These are phyloP conservation scores for Phytophthora cajani DNA, from an alignment of 352 stramenopile genomes.

Conservation along the genomic window DNA sequence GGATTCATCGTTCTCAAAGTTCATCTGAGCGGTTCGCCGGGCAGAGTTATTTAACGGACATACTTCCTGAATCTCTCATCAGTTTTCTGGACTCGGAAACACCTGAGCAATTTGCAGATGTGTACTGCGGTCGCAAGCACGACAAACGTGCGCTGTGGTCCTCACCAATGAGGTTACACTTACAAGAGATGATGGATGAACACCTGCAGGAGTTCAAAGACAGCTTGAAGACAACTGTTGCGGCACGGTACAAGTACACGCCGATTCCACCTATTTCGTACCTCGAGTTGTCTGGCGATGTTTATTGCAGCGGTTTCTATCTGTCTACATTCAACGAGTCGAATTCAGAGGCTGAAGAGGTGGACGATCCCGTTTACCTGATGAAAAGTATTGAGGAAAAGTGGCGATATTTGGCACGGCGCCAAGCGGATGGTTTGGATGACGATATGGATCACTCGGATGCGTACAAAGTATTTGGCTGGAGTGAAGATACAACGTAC, in stretches of 20 bases:
- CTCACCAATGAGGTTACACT: constrained; percentile 66
- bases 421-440: constrained; percentile 51
- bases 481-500: constrained; percentile 53
- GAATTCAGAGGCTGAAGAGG: constrained; percentile 58
- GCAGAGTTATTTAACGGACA: constrained; percentile 73
- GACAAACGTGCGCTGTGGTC: constrained; percentile 83
- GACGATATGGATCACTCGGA: constrained; percentile 52
- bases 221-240: constrained; percentile 58
- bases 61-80: constrained; percentile 81
- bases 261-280: constrained; percentile 76
- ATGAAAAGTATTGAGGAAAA: constrained; percentile 86
- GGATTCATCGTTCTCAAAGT: constrained; percentile 68
- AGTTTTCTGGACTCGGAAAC: constrained; percentile 68
- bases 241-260: constrained; percentile 64
- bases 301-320: constrained; percentile 82
- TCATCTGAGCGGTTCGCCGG: constrained; percentile 50
- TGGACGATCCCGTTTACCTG: constrained; percentile 77
- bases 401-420: constrained; percentile 62
- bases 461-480: constrained; percentile 77
- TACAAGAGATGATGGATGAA: constrained; percentile 77
- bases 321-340: constrained; percentile 71
- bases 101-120: constrained; percentile 67
- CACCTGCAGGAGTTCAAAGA: constrained; percentile 78
- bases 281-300: constrained; percentile 70
- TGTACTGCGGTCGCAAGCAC: constrained; percentile 59